Base-by-base conservation (phyloP, 768 basidiomycete species). In the Boletales sp. region DNA sequence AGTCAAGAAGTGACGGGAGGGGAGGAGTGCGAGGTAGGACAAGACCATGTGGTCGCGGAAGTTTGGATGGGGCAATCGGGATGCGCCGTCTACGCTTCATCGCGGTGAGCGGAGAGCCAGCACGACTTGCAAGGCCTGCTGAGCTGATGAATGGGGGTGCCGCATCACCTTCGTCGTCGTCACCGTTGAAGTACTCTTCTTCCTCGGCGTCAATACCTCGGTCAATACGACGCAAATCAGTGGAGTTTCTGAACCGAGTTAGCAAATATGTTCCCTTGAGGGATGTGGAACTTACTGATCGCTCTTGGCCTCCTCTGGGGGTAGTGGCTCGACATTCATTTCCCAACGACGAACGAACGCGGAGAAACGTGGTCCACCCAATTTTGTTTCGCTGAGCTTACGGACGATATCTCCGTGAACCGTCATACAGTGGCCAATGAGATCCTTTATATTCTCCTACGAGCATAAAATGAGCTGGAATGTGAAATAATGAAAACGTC, bases 161-260 rank as follows among this genome's bases (percentile, higher is more conserved):
- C 59, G 69, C 76, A 15, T 77, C 74, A 32, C 77, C 73, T 57
- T 93, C 93, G 38, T 92, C 89, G 54, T 93, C 91, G 36, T 90
- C 89, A 28, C 74, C 78, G 59, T 94, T 92, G 78, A 96, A 97
- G 72, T 96, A 98, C 51, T 86, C 81, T 66, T 98, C 94, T 66
- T 98, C 94, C 53, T 90, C 87, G 6, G 76, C 75, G 55, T 90
- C 90, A 50, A 83, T 67, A 32, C 70, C 64, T 31, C 78, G 78
- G 38, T 76, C 78, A 48, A 51, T 59, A 68, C 71, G 54, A 60
- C 71, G 53, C 17, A 74, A 70, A 71, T 69, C 64, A 45, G 74
- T 71, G 38, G 61, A 41, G 53, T 70, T 62, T 58, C 79, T 82
- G 56, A 38, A 32, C 45, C 35, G 55, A 50, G 48, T 58, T 47